Conservation (phyloP, 2,329 filamentous ascomycete genomes). For the Rhynchosporium graminicola region DNA sequence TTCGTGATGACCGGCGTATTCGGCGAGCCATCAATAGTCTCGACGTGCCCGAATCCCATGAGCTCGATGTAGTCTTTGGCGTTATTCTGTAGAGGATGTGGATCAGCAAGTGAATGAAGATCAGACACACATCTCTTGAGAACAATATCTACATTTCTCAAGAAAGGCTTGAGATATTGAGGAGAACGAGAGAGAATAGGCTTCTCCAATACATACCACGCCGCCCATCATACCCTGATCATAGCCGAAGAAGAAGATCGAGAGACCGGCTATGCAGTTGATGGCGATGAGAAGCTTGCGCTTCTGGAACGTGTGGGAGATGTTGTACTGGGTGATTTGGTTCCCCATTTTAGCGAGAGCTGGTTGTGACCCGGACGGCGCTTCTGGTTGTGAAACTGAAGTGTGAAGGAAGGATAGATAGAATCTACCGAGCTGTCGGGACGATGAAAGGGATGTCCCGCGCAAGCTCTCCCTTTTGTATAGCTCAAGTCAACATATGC, state of each 20-base stretch:
- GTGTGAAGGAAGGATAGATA: background rate
- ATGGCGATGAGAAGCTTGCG: slow-evolving; percentile 58
- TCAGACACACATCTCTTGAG: no score
- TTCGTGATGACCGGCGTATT: slow-evolving; percentile 57
- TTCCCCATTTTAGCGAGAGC: slow-evolving; percentile 24
- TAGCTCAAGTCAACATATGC: background rate
- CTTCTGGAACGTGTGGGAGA: slow-evolving; percentile 58
- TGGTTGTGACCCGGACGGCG: background rate
- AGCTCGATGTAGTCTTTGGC: slow-evolving; percentile 62
- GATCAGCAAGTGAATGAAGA: no score
- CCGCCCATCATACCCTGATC: slow-evolving; percentile 55
- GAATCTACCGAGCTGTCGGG: background rate
- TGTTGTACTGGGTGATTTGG: slow-evolving; percentile 42
- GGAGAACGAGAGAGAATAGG: no score
- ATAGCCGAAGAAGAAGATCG: slow-evolving; percentile 51
- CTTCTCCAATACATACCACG: slow-evolving; percentile 42
- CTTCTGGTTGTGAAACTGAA: no score
- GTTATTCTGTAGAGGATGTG: slow-evolving; percentile 48
- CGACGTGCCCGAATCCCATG: slow-evolving; percentile 65
- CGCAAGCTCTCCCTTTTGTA: background rate
- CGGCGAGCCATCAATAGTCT: slow-evolving; percentile 42
- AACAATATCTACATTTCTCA: no score
- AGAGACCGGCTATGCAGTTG: slow-evolving; percentile 63
- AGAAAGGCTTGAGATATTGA: no score
- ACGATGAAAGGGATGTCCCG: background rate